Percentiles rank a stretch among this genome's conserved stretches.
These are phyloP conservation scores for Pseudogymnoascus verrucosus DNA, from an alignment of 2,329 filamentous ascomycete species.

Conservation along the genomic window DNA sequence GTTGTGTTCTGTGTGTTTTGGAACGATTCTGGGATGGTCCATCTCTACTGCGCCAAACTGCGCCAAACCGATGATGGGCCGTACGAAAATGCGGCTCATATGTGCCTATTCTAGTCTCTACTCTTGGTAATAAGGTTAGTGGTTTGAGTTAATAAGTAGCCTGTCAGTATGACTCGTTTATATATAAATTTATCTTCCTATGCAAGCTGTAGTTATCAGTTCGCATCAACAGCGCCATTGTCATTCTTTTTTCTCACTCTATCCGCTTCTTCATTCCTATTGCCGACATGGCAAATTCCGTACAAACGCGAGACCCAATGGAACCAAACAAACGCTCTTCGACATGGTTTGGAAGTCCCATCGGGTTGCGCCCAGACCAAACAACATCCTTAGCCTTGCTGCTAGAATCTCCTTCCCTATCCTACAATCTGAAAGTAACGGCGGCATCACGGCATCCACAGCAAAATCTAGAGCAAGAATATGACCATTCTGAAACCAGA, in stretches of 20 bases:
- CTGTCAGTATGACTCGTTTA: neutral
- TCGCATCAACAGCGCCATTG: neutral
- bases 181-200: neutral
- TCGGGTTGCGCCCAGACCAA: neutral
- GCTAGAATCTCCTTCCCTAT: neutral
- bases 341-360: neutral
- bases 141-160: neutral
- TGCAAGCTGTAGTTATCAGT: neutral
- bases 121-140: neutral
- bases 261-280: neutral
- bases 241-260: neutral
- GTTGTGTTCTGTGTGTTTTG: neutral
- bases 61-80: neutral
- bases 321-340: neutral
- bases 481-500: neutral
- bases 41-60: neutral
- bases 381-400: neutral
- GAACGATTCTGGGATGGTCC: neutral
- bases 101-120: neutral
- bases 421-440: neutral
- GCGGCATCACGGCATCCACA: neutral
- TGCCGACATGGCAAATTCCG: neutral
- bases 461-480: neutral
- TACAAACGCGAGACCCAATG: neutral
- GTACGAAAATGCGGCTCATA: neutral